Percentiles rank a stretch among this genome's conserved stretches.
These are phyloP conservation scores for Neophaeococcomyces aloes DNA, from an alignment of 2,329 filamentous ascomycete genomes.

Conservation along the genomic window DNA sequence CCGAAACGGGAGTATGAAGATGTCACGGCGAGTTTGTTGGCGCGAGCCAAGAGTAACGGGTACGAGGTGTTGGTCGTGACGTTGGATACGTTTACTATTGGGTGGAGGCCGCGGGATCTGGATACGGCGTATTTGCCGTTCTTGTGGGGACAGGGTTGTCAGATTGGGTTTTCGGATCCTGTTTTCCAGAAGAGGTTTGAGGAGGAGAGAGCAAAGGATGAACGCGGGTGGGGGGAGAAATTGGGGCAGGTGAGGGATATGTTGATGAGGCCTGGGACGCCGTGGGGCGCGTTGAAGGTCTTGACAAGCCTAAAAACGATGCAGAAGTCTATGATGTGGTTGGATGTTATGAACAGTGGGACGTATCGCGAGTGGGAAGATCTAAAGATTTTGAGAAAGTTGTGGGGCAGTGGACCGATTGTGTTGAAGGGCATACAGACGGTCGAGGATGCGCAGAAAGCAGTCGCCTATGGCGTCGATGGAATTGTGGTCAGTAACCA, in stretches of 20 bases:
- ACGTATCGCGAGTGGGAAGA: constrained; percentile 50
- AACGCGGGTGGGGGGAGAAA: constrained; percentile 30
- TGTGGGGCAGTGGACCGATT: constrained; percentile 52
- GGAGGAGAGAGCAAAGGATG: constrained; percentile 38
- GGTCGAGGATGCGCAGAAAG: constrained; percentile 38
- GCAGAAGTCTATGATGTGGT: constrained; percentile 32
- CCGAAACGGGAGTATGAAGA: constrained; percentile 47
- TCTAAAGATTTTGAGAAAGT: constrained; percentile 42
- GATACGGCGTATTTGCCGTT: constrained; percentile 44
- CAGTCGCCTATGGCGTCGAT: constrained; percentile 36
- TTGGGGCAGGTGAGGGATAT: constrained; percentile 15
- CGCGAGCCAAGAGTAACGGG: constrained; percentile 48
- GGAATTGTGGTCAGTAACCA: constrained; percentile 45
- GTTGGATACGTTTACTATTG: constrained; percentile 57
- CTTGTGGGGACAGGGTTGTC: constrained; percentile 39
- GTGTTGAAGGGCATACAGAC: constrained; percentile 51
- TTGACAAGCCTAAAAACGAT: constrained; percentile 15
- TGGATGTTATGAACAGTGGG: constrained; percentile 42
- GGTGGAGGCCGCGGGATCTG: constrained; percentile 58
- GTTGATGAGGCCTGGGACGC: constrained; percentile 17
- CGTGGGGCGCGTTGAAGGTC: constrained; percentile 18
- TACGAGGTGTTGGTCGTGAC: constrained; percentile 60
- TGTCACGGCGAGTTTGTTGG: constrained; percentile 52
- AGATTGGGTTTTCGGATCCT: constrained; percentile 55
- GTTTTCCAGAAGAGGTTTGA: constrained; percentile 49